Evolutionary conservation across 805 yeast species (phyloP).

Genomic region (Sungouiozyma intestinalis): DNA sequence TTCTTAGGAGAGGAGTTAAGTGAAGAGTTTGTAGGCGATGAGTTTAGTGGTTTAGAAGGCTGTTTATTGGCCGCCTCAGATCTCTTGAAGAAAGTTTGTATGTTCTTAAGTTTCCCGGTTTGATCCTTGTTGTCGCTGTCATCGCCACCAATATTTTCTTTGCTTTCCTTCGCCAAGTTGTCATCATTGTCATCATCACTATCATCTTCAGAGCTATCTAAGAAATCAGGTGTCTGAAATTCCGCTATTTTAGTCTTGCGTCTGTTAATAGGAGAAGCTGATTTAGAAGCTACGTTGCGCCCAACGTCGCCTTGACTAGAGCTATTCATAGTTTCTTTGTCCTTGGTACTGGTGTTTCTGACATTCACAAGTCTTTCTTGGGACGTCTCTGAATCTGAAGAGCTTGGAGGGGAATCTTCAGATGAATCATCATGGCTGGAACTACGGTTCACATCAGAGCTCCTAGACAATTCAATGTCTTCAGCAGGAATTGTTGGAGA

Average conservation of each 20-base stretch:
- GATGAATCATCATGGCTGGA: not conserved
- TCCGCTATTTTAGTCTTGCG: not conserved
- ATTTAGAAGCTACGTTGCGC: not conserved
- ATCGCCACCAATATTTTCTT: not conserved
- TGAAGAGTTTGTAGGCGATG: not conserved
- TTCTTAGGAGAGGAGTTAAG: not conserved
- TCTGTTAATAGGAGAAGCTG: not conserved
- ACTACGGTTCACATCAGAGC: not conserved
- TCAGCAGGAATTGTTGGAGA: not conserved
- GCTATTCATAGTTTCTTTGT: not conserved
- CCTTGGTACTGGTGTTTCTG: not conserved
- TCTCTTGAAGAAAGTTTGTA: not conserved
- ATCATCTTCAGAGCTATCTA: conserved; percentile 3
- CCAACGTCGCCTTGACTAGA: not conserved
- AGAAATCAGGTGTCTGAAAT: conserved; percentile 4
- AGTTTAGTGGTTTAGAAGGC: conserved; percentile 1
- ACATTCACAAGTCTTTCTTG: not conserved
- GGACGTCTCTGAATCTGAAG: not conserved
- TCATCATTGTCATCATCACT: not conserved
- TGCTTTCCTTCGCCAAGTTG: not conserved
- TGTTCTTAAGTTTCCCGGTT: not conserved
- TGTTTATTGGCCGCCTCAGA: conserved; percentile 3
- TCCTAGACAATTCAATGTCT: not conserved
- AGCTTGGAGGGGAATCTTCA: not conserved
- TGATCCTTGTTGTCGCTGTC: not conserved